These are phyloP conservation scores for Teratosphaeria nubilosa DNA, from an alignment of 2,329 filamentous ascomycete genomes.

Conservation along the genomic window DNA sequence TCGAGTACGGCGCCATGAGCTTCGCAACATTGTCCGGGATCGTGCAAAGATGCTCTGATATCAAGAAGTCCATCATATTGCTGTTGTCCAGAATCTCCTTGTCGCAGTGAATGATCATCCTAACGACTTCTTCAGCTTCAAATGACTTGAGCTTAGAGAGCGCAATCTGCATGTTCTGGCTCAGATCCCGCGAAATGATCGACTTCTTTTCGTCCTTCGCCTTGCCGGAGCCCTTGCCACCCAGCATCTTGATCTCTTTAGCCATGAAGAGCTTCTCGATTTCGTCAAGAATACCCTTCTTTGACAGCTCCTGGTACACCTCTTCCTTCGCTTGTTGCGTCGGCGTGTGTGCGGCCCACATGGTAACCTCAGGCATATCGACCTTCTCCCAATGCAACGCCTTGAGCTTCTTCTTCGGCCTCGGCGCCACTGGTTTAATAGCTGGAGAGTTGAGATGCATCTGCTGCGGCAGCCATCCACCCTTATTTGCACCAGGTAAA, in stretches of 20 bases:
- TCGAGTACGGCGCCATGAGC: slow-evolving; percentile 87
- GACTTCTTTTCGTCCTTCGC: slow-evolving; percentile 89
- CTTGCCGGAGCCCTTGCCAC: slow-evolving; percentile 54
- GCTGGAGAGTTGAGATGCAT: slow-evolving; percentile 32
- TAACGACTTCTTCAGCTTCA: slow-evolving; percentile 72
- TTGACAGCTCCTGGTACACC: slow-evolving; percentile 86
- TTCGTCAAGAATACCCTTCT: slow-evolving; percentile 92
- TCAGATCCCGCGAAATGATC: slow-evolving; percentile 82
- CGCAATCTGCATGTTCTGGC: slow-evolving; percentile 85
- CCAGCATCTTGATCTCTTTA: slow-evolving; percentile 87
- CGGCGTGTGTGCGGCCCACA: slow-evolving; percentile 80
- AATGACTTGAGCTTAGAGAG: slow-evolving; percentile 85
- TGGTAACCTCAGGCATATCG: slow-evolving; percentile 78
- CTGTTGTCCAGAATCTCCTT: slow-evolving; percentile 74
- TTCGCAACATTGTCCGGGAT: slow-evolving; percentile 86
- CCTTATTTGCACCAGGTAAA: slow-evolving; percentile 46
- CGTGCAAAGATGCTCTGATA: slow-evolving; percentile 84
- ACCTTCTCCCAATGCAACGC: slow-evolving; percentile 99
- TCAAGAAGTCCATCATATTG: slow-evolving; percentile 94
- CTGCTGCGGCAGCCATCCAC: slow-evolving; percentile 56
- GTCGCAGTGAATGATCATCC: slow-evolving; percentile 94
- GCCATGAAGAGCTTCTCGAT: slow-evolving; percentile 96
- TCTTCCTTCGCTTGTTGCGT: slow-evolving; percentile 86
- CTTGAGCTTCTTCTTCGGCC: slow-evolving; percentile 99
- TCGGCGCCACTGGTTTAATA: slow-evolving; percentile 65